Base-by-base conservation (phyloP, 2,329 filamentous ascomycete genomes). In the Penicillium sp. region DNA sequence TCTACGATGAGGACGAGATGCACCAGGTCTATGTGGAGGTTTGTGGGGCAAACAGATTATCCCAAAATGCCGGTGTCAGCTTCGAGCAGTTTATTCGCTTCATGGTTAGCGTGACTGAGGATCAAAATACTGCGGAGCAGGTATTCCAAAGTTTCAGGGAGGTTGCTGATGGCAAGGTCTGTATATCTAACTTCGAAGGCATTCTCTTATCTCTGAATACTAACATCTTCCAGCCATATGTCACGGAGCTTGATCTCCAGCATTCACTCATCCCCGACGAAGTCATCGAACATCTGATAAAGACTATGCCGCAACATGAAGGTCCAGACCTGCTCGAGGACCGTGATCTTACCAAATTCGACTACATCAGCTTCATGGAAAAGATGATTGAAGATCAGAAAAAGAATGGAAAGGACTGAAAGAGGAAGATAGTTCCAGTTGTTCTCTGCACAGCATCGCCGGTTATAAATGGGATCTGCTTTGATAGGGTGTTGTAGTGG, bases 1-100 rank as follows among this genome's bases (percentile, higher is more conserved):
- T 98, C 5, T 99, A 98, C 70, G 95, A 96, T 65, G 95, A 98
- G 73, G 89, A 93, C 26, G 95, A 99, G 79, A 99, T 98, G 95
- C 93, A 98, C 73, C 88, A 93, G 52, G 93, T 93, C 67, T 99
- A 97, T 76, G 71, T 89, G 50, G 90, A 93, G 53, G 96, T 93
- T n/a, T 93, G 90, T 61, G 86, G 85, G 37, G 72, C 69, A 49
- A 63, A 65, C 33, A 66, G 74, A 55, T 59, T 91, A 86, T 35
- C 84, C 81, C 63, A 89, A 88, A 74, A 75, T 54, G 72, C 74
- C 14, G 85, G 89, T 63, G 95, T 99, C 51, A 95, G 90, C 5
- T 99, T 99, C 71, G 95, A 99, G 79, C 93, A 98, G 76, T 99
- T 99, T 72, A 99, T 99, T 73, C 88, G 91, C 39, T 99, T 99